Conservation (phyloP, 2,329 filamentous ascomycete genomes). For the Neopestalotiopsis sp. region DNA sequence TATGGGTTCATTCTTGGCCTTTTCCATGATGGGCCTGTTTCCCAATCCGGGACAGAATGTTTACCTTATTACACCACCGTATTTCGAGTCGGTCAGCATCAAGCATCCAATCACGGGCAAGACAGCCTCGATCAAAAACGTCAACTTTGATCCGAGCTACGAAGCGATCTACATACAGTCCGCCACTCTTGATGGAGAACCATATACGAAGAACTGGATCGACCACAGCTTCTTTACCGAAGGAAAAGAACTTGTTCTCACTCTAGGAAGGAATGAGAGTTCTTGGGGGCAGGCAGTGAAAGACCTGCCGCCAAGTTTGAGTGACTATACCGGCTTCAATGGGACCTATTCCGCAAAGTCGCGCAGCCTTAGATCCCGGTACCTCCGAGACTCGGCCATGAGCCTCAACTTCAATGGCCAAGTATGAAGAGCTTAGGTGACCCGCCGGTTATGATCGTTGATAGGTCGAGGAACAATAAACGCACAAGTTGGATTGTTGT, state of each 20-base stretch:
- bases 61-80: constrained; percentile 74
- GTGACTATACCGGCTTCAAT: constrained; percentile 36
- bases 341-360: neutral
- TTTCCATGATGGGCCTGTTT: constrained; percentile 74
- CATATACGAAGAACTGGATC: constrained; percentile 71
- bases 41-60: constrained; percentile 60
- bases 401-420: neutral
- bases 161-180: constrained; percentile 68
- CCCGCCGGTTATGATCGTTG: neutral
- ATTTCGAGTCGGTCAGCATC: constrained; percentile 66
- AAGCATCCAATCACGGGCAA: constrained; percentile 63
- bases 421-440: neutral
- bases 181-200: constrained; percentile 64
- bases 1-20: constrained; percentile 71
- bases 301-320: constrained; percentile 68
- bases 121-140: constrained; percentile 62
- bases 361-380: neutral
- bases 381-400: neutral
- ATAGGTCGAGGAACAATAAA: no score
- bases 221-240: constrained; percentile 71
- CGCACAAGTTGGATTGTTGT: no score
- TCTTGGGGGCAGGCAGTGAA: constrained; percentile 64
- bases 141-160: constrained; percentile 67
- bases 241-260: constrained; percentile 68
- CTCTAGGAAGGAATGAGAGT: constrained; percentile 66